Evolutionary conservation across 2,329 filamentous ascomycete species (phyloP).

Genomic region (Claviceps pazoutovae): DNA sequence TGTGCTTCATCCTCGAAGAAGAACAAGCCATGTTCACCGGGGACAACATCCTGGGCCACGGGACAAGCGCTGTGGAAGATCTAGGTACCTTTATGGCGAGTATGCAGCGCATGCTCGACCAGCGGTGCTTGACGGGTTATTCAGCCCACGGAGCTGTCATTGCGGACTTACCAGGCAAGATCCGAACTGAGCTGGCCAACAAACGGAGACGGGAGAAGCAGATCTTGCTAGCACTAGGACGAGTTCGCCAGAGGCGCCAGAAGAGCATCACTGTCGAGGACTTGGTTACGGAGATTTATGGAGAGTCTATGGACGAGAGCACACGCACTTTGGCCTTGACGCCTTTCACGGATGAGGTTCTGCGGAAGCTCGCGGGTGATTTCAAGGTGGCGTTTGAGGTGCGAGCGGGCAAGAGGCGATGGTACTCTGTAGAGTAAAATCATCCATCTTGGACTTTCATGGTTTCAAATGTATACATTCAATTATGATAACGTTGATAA

Average conservation of each 20-base stretch:
- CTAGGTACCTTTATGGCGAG: constrained; percentile 46
- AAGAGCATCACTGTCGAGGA: constrained; percentile 25
- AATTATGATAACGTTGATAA: no score
- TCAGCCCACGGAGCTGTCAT: constrained; percentile 52
- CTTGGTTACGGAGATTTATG: constrained; percentile 29
- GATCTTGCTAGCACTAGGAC: constrained; percentile 20
- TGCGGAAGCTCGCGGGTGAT: constrained; percentile 29
- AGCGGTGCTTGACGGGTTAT: constrained; percentile 36
- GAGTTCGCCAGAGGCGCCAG: constrained; percentile 10
- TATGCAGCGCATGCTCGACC: constrained; percentile 42
- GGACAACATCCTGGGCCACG: constrained; percentile 62
- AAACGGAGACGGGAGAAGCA: constrained; percentile 27
- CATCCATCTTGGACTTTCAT: not conserved
- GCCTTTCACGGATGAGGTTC: constrained; percentile 28
- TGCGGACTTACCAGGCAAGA: constrained; percentile 23
- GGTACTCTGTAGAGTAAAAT: constrained; percentile 14
- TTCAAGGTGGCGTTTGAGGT: constrained; percentile 27
- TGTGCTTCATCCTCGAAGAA: constrained; percentile 46
- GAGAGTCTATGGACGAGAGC: constrained; percentile 20
- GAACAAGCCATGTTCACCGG: constrained; percentile 59
- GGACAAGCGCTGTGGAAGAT: constrained; percentile 60
- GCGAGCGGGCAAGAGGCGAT: constrained; percentile 20
- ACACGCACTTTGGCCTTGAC: constrained; percentile 24
- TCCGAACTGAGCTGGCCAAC: constrained; percentile 17
- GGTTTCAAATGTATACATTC: no score